Evolutionary conservation across 2,329 filamentous ascomycete species (phyloP), one percentile per base, ranked within the genome.

Genomic region (Aureobasidium zeae): DNA sequence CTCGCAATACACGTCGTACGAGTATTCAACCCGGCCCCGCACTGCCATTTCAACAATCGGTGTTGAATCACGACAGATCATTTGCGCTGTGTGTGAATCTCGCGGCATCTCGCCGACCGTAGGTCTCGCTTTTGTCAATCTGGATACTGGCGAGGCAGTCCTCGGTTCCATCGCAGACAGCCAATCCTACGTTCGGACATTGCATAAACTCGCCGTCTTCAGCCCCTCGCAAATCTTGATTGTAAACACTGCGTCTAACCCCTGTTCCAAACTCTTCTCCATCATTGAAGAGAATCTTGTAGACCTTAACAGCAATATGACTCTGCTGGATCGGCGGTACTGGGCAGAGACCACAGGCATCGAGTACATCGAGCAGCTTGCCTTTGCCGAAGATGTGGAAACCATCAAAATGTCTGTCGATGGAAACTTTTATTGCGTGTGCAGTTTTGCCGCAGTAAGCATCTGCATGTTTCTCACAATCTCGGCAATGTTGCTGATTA

Each of bases 91-190:
- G 36, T 85, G 79, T 54, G 87, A 95, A 60, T 86, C 85, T 31
- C 81, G 88, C n/a, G 86, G 86, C 4, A 76, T 94, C 4, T 81
- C 84, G 16, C 86, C 87, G 0, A 83, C 80, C 0, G 81, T 96
- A 2, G 88, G 89, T 1, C 69, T 94, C 29, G 85, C 86, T 2
- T 88, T 95, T 56, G 71, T 95, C 57, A 93, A 96, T 56, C 70
- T 93, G 3, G 81, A 85, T 30, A 88, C 85, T 2, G 84, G 83
- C 28, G 86, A 94, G 63, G 84, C 79, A 12, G 77, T 87, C 20
- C 72, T 96, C 28, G 93, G 86, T 57, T 86, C 95, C 56, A 89
- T 96, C 51, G 87, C 83, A 57, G 89, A 96, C 61, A 93, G 81
- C 45, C 87, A 94, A 59, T 93, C 87, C 24, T 96, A 94, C 58